Base-by-base conservation (phyloP, 202 grass and related monocot species). In the Zoysia matrella region DNA sequence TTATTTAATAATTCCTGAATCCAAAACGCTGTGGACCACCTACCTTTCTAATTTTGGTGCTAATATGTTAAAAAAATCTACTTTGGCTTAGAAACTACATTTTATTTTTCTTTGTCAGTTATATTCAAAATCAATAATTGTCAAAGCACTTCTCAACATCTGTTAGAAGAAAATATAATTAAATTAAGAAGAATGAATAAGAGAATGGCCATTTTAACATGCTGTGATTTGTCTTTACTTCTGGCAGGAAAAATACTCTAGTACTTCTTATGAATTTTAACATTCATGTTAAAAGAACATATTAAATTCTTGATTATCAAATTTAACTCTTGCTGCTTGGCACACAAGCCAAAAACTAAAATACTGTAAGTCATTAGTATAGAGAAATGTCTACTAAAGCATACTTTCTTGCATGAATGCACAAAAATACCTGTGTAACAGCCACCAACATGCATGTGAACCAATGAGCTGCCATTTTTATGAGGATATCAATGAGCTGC, bases 241-340 rank as follows among this genome's bases (percentile, higher is more conserved):
- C 70, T 2, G 0, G 3, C 3, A 12, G 16, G 8, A 60, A 54
- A 49, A 67, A 36, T 7, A 60, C 4, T 80, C 1, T 2, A 0
- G 40, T 62, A 52, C 0, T 49, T 76, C 14, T 3, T 18, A 53
- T 64, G 4, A 41, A 52, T 51, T 40, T 43, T 74, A 47, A 15
- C 13, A 47, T 16, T 14, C n/a, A 63, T 71, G 5, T 41, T 49
- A 53, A 52, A 51, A 42, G 0, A 71, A 39, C 8, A 72, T 2
- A 64, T 41, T 36, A n/a, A 6, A 47, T 47, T 84, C 11, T 72
- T 79, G 8, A 41, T 84, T 61, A 55, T 11, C n/a, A 40, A 2
- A 63, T 14, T 48, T 52, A 6, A 39, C 65, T 41, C 49, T 72
- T 65, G 9, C 6, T 44, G 13, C 5, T 36, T 71, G 39, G 4